A percentile compares a stretch with the other conserved stretches of the same genome.
Evolutionary conservation across 768 basidiomycete genomes (phyloP).

Genomic region (Strobilomyces echinocephalus): DNA sequence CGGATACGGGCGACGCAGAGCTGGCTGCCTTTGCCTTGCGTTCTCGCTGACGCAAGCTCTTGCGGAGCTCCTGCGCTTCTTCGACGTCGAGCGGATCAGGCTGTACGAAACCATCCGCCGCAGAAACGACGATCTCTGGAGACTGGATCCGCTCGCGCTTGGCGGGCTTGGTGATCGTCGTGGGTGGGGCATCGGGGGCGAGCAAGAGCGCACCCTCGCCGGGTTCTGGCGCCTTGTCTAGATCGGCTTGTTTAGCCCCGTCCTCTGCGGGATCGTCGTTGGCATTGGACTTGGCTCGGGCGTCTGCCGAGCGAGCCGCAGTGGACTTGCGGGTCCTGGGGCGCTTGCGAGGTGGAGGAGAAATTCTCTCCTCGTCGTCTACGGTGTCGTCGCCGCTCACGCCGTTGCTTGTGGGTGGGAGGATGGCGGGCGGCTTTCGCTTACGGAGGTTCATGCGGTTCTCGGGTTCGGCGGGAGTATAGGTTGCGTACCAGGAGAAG

Average conservation of each 20-base stretch:
- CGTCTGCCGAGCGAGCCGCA: constrained; percentile 5
- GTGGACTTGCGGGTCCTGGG: constrained; percentile 24
- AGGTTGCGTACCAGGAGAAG: constrained; percentile 28
- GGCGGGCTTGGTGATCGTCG: constrained; percentile 8
- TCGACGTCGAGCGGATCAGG: constrained; percentile 16
- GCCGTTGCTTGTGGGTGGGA: constrained; percentile 21
- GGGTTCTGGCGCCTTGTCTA: background rate
- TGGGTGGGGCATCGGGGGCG: constrained; percentile 10
- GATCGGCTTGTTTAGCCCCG: constrained; percentile 3
- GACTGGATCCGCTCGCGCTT: constrained; percentile 23
- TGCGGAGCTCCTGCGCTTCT: constrained; percentile 22
- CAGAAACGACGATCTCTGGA: constrained; percentile 8
- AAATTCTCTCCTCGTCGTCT: constrained; percentile 27
- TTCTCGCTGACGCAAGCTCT: constrained; percentile 29
- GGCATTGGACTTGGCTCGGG: constrained; percentile 2
- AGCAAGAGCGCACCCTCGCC: constrained; percentile 14
- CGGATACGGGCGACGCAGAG: constrained; percentile 23
- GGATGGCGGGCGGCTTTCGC: constrained; percentile 26
- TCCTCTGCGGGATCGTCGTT: constrained; percentile 6
- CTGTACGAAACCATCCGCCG: constrained; percentile 8
- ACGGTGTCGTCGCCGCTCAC: constrained; percentile 33
- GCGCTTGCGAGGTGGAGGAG: constrained; percentile 31
- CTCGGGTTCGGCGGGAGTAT: constrained; percentile 29
- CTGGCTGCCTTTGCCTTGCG: constrained; percentile 20
- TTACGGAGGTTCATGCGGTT: constrained; percentile 32